Base-by-base conservation (phyloP, 2,329 filamentous ascomycete genomes). In the Pseudogymnoascus sp. region DNA sequence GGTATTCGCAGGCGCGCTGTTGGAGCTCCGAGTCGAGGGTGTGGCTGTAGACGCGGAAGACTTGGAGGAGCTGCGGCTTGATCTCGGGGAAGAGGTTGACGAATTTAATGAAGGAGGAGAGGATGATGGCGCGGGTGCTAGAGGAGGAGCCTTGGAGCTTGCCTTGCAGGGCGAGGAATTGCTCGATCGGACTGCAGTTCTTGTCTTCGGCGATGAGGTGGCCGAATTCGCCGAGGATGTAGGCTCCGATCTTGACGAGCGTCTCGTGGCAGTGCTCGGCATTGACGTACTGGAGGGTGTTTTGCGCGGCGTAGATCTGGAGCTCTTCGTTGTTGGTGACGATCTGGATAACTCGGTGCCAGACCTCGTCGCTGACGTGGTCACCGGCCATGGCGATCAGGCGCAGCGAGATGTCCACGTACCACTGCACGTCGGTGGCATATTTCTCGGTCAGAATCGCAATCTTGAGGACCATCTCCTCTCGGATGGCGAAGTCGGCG, bases 391-490 rank as follows among this genome's bases (percentile, higher is more conserved):
- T 93, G 64, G 93, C 92, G 64, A 99, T 93, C 61, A 99, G 84
- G 63, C 93, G 87, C 68, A 99, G 81, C 10, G 95, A 96, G 69
- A 97, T 97, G 73, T 99, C 93, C 66, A 99, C 96, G 75, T 99
- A 99, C 95, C 95, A 99, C 78, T 97, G 93, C 18, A 96, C 91
- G 72, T 99, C 95, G 0, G 93, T 97, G 23, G 95, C 95, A 74
- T 99, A 99, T 74, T 97, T 97, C 75, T 99, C 95, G 0, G 96
- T 97, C 67, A 99, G 77, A 72, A 99, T 99, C 61, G 95, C 95
- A 76, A 99, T 96, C 78, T 99, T 99, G 67, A 99, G 81, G 3
- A 97, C 95, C 95, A 99, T 99, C 76, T 99, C 95, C 78, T 99
- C 96, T 67, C 96, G 87, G 70, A 99, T 97, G 4, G 93, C 93